Evolutionary conservation across 2,329 filamentous ascomycete species (phyloP), one percentile per base, ranked within the genome.

Genomic region (Alternaria triticimaculans): DNA sequence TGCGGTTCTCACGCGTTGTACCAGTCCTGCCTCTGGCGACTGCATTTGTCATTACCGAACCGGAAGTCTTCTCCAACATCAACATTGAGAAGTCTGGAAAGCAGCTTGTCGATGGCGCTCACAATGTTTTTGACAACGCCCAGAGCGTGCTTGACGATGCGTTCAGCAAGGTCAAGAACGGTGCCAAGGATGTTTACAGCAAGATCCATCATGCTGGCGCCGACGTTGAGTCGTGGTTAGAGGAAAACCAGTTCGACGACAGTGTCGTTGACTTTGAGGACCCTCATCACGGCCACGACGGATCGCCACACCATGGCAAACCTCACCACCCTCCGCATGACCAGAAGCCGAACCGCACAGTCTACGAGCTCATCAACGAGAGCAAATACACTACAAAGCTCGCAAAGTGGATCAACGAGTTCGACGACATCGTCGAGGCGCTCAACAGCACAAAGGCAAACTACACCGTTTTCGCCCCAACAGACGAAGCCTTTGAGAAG

Each of bases 401-500:
- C 48, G 89, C 90, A 26, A 87, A 90, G 75, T 83, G 94, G n/a
- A 86, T 97, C 70, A 85, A 91, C 65, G 85, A 93, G 64, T 89
- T 92, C 76, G 85, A 89, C 1, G 88, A 92, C 56, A 82, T 97
- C 1, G 89, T 95, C 37, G 79, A 90, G 58, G 78, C 89, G 4
- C 86, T 97, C 26, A 96, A 96, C 81, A 87, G 87, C 73, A 95
- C 92, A 2, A 81, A 87, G 37, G 84, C 87, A 21, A 94, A 95
- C 79, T 88, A 90, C 74, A 97, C 94, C 1, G 80, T 96, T 55
- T 96, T 97, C 73, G 91, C 92, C 2, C 94, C 94, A 0, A 89
- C 87, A 1, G 88, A 97, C 77, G 82, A 85, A 54, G 93, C 93
- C 0, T 95, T 97, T 71, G 87, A 90, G 62, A 87, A 86, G 80